A percentile compares a stretch with the other conserved stretches of the same genome.
phyloP scores from a whole-genome alignment of 371 early-diverging fungal genomes.

The Zychaea mexicana region DNA sequence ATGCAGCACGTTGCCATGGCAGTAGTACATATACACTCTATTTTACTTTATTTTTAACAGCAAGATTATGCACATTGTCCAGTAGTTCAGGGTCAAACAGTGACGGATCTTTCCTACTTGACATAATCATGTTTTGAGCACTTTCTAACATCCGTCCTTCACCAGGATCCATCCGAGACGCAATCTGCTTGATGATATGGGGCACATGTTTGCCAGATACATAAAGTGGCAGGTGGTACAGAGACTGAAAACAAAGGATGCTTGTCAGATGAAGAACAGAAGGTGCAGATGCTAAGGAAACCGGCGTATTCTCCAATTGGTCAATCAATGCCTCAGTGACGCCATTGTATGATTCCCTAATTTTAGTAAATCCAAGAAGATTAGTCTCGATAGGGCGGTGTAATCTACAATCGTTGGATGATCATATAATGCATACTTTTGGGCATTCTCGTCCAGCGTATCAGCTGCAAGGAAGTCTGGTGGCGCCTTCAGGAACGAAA shows the following conservation, averaged over 20 bases:
- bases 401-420: background rate
- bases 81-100: conserved; percentile 1
- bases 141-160: background rate
- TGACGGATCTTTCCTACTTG: conserved; percentile 9
- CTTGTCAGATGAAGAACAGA: conserved; percentile 26
- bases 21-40: no score
- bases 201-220: conserved; percentile 39
- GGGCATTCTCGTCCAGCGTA: background rate
- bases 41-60: conserved; percentile 5
- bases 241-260: conserved; percentile 23
- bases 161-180: background rate
- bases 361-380: background rate
- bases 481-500: background rate
- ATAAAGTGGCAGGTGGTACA: conserved; percentile 18
- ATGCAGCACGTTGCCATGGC: no score
- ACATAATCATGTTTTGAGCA: conserved; percentile 18
- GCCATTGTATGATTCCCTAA: background rate
- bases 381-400: no score
- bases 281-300: conserved; percentile 13
- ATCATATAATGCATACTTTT: conserved; percentile 3
- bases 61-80: conserved; percentile 1
- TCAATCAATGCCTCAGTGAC: background rate
- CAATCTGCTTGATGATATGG: conserved; percentile 20
- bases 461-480: background rate
- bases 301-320: conserved; percentile 11